Percentiles rank a stretch among this genome's conserved stretches.
phyloP scores from a whole-genome alignment of 306 rosid species.

The Calophaca sinica region DNA sequence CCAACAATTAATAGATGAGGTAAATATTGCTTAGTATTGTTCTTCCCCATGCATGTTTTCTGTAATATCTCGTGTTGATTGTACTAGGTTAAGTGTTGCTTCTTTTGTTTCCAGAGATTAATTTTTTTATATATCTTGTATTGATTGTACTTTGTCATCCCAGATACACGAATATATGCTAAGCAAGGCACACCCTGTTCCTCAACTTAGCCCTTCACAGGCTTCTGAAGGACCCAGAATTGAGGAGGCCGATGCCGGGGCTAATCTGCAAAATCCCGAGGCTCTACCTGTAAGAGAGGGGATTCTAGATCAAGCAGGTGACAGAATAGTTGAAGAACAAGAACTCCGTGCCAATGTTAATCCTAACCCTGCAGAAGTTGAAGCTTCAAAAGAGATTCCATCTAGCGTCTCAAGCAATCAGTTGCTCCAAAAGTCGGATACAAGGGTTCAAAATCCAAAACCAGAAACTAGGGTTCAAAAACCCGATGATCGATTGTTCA shows the following conservation, averaged over 20 bases:
- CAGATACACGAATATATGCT: conserved; percentile 91
- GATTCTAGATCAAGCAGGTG: conserved; percentile 53
- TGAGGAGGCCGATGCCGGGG: conserved; percentile 54
- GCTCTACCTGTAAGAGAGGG: conserved; percentile 52
- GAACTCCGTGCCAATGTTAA: conserved; percentile 50
- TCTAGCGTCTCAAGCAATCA: conserved; percentile 52
- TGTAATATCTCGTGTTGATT: conserved; percentile 20
- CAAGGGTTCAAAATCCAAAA: conserved; percentile 55
- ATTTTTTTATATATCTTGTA: neutral
- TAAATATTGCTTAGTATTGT: conserved; percentile 31
- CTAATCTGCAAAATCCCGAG: conserved; percentile 49
- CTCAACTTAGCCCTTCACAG: conserved; percentile 57
- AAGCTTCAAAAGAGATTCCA: conserved; percentile 55
- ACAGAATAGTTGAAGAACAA: conserved; percentile 67
- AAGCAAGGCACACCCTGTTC: conserved; percentile 78
- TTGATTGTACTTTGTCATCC: conserved; percentile 27
- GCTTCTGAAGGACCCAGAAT: conserved; percentile 56
- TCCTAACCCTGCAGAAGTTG: conserved; percentile 48
- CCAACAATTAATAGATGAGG: conserved; percentile 80
- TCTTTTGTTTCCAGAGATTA: conserved; percentile 2
- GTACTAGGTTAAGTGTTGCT: conserved; percentile 34
- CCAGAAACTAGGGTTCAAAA: conserved; percentile 62
- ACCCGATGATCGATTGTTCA: conserved; percentile 85
- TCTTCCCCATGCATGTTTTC: neutral
- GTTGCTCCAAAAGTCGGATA: conserved; percentile 54